A percentile compares a stretch with the other conserved stretches of the same genome.
These are phyloP conservation scores for Irpex sp. DNA, from an alignment of 1,284 basidiomycete genomes.

Conservation along the genomic window DNA sequence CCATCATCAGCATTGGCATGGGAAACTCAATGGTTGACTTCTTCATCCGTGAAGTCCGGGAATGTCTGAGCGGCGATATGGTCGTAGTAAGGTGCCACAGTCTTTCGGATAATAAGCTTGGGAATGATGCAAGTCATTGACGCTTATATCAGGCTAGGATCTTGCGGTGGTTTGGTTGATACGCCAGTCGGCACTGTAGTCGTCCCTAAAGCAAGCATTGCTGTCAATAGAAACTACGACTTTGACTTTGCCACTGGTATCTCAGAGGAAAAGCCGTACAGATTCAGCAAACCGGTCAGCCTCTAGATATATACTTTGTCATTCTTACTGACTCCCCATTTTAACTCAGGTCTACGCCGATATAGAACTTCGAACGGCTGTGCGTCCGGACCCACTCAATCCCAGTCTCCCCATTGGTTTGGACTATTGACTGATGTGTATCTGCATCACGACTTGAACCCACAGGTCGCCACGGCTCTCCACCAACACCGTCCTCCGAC, in stretches of 20 bases:
- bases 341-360: slow-evolving; percentile 9
- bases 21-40: slow-evolving; percentile 81
- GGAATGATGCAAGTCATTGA: background rate
- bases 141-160: slow-evolving; percentile 54
- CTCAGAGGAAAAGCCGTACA: slow-evolving; percentile 52
- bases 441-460: background rate
- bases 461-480: slow-evolving; percentile 47
- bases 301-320: slow-evolving; percentile 11
- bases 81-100: slow-evolving; percentile 59
- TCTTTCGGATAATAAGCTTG: background rate
- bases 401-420: background rate
- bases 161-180: slow-evolving; percentile 73
- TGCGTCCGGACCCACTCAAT: slow-evolving; percentile 2
- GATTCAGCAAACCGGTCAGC: slow-evolving; percentile 66
- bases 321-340: background rate
- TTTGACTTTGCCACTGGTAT: slow-evolving; percentile 59
- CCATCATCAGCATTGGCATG: slow-evolving; percentile 83
- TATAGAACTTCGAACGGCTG: slow-evolving; percentile 10
- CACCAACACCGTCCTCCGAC: slow-evolving; percentile 39
- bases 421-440: slow-evolving; percentile 5
- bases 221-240: slow-evolving; percentile 74
- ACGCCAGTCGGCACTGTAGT: slow-evolving; percentile 73
- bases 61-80: slow-evolving; percentile 77
- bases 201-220: slow-evolving; percentile 64
- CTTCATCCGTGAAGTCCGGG: slow-evolving; percentile 78